These are phyloP conservation scores for Silene vulgaris DNA, from an alignment of 179 eudicot species.

Conservation along the genomic window DNA sequence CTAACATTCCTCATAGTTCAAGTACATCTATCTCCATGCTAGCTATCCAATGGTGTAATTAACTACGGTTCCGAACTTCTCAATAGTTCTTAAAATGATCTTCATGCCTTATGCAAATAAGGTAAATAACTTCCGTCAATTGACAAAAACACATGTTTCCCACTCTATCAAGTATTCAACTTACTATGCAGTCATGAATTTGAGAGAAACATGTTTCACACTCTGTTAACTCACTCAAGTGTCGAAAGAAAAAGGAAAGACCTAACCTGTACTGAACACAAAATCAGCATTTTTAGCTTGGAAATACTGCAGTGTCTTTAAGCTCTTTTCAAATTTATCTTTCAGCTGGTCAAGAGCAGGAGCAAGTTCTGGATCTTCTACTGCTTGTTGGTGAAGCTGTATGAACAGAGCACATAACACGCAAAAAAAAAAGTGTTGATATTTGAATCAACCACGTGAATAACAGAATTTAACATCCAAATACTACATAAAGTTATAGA, in stretches of 20 bases:
- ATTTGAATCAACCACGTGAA: no score
- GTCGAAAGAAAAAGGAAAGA: background rate
- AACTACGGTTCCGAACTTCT: background rate
- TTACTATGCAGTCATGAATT: background rate
- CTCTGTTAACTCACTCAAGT: background rate
- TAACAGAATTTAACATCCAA: no score
- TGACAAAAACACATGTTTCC: background rate
- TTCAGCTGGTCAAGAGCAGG: conserved; percentile 43
- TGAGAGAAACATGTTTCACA: background rate
- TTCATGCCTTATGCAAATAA: background rate
- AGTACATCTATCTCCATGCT: background rate
- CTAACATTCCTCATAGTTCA: background rate
- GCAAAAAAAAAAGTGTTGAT: background rate
- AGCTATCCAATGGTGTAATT: background rate
- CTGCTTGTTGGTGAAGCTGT: conserved; percentile 61
- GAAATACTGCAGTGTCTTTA: conserved; percentile 51
- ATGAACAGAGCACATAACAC: background rate
- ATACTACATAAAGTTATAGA: no score
- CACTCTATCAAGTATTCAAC: background rate
- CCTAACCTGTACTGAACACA: conserved; percentile 78
- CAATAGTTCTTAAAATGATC: background rate
- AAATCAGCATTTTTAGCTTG: conserved; percentile 74
- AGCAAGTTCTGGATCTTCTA: conserved; percentile 60
- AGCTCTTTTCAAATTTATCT: conserved; percentile 48
- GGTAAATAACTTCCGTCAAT: background rate